Evolutionary conservation across 2,329 filamentous ascomycete species (phyloP), one percentile per base, ranked within the genome.

Genomic region (Ramularia endophylla): DNA sequence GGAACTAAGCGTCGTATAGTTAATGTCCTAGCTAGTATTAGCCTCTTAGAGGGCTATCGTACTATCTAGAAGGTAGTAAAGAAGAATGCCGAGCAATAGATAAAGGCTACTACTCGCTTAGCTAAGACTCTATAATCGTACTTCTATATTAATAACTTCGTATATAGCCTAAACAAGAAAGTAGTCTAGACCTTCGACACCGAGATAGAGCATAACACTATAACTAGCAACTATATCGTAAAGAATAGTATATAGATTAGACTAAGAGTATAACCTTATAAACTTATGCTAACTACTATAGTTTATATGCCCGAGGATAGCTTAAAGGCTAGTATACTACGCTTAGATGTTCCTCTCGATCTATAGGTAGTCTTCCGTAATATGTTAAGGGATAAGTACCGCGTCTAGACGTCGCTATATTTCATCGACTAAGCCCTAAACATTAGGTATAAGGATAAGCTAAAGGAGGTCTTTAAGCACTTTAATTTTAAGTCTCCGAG

Each of bases 221-320:
- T 33, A 33, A 33, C 31, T 33, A 33, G 31, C 7, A 33, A 33
- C 31, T 33, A 33, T 12, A 18, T 33, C n/a, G 31, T 16, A 11
- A 11, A 33, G 31, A 17, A 18, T 11, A n/a, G n/a, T n/a, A n/a
- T n/a, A n/a, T n/a, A n/a, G n/a, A n/a, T n/a, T n/a, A n/a, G n/a
- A n/a, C n/a, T n/a, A n/a, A n/a, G n/a, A n/a, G n/a, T n/a, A n/a
- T n/a, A n/a, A n/a, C n/a, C n/a, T n/a, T n/a, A n/a, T n/a, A n/a
- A n/a, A n/a, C n/a, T n/a, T n/a, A n/a, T n/a, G n/a, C n/a, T n/a
- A n/a, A n/a, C n/a, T n/a, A n/a, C n/a, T n/a, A n/a, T n/a, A n/a
- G 9, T 33, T 2, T 5, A 33, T 9, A 33, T 33, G 3, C 31
- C 31, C 2, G 7, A 33, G 11, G 31, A 16, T 19, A 12, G 31